Base-by-base conservation (phyloP, 1,139 yeast genomes). In the Trichomonascaceae sp. region DNA sequence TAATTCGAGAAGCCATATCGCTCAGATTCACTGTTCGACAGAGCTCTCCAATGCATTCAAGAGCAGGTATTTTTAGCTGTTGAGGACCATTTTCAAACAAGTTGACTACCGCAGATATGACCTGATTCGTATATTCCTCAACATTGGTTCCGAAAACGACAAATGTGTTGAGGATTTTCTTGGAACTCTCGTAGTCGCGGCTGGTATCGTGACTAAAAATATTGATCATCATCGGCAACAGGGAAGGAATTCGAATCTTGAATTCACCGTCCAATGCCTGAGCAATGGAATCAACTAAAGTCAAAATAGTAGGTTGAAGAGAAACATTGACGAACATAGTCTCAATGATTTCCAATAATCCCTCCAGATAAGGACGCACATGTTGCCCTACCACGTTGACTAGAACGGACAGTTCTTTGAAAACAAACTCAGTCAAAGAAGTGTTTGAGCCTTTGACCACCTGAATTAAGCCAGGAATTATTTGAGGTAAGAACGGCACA, bases 251-350 rank as follows among this genome's bases (percentile, higher is more conserved):
- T 66, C 85, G 85, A 69, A 85, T 78, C 63, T 89, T 91, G 72
- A 95, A 93, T 64, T 93, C 99, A 1, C 96, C 95, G 58, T 89
- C 96, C 53, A 93, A 74, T 0, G 97, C 93, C 53, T 82, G 80
- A 0, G 97, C 87, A 48, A 93, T 82, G 0, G 93, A 82, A 65
- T 93, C 98, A 41, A 91, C 82, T 49, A 93, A 78, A 32, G 85
- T 81, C 47, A 93, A 82, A 32, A 93, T 87, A 0, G 93, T 86
- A 1, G 84, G 83, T 64, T 91, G 96, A 52, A 90, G 73, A 57
- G 84, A 81, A 15, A 82, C 75, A 48, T 81, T 78, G 5, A 80
- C 75, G 70, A 91, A 91, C 60, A 84, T 87, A 58, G 87, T 95
- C 60, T 83, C 82, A 50, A 90, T 82, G 1, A 87, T 83, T 7